These are phyloP conservation scores for Cyclostephanos tholiformis DNA, from an alignment of 108 stramenopile species.

Conservation along the genomic window DNA sequence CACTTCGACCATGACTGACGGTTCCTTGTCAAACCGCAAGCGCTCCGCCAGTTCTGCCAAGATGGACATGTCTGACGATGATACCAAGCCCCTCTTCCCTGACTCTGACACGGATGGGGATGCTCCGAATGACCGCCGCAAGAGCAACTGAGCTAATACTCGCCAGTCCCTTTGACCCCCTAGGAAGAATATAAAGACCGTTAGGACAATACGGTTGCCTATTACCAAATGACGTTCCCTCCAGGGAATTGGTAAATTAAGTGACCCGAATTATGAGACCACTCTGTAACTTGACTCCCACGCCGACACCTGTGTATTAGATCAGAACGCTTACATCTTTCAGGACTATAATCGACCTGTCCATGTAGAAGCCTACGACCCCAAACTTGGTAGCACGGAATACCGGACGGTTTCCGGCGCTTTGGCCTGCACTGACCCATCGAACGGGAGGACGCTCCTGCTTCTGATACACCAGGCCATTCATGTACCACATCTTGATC, in stretches of 20 bases:
- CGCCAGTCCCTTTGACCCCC: no score
- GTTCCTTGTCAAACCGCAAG: no score
- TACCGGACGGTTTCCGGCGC: slow-evolving; percentile 2
- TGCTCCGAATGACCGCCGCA: no score
- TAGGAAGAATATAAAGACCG: no score
- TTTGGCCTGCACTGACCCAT: not conserved
- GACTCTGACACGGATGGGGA: no score
- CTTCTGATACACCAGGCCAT: slow-evolving; percentile 29
- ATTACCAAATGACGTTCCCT: no score
- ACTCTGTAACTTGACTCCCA: slow-evolving; percentile 33
- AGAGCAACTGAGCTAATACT: no score
- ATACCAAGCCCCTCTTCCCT: no score
- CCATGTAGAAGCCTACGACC: not conserved
- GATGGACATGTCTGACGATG: no score
- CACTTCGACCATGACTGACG: no score
- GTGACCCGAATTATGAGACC: slow-evolving; percentile 3
- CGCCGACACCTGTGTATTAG: slow-evolving; percentile 22
- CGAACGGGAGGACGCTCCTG: not conserved
- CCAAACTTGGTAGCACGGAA: not conserved
- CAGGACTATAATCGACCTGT: slow-evolving; percentile 7
- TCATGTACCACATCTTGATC: slow-evolving; percentile 17
- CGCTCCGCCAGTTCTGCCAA: no score
- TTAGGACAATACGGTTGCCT: no score
- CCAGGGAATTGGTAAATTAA: not conserved
- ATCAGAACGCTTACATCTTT: not conserved